These are phyloP conservation scores for Camellia granthamiana DNA, from an alignment of 148 eudicot genomes.

Conservation along the genomic window DNA sequence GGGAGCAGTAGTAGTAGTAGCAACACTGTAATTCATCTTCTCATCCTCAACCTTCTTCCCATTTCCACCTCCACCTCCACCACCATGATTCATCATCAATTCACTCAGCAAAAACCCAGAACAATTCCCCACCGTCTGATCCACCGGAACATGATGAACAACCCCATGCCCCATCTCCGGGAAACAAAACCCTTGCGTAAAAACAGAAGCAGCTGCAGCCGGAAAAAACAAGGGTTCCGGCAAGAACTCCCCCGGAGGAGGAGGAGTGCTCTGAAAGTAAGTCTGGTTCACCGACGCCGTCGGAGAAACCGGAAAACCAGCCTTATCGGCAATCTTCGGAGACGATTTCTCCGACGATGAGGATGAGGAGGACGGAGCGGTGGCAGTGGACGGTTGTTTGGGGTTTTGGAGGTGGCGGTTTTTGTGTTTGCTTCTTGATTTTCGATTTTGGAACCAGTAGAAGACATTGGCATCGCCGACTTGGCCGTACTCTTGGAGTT, in stretches of 20 bases:
- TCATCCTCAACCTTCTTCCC: constrained; percentile 37
- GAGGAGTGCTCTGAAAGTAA: constrained; percentile 13
- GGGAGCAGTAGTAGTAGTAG: neutral
- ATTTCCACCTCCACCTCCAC: neutral
- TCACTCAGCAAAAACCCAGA: constrained; percentile 57
- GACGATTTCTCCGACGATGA: constrained; percentile 72
- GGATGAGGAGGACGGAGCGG: constrained; percentile 52
- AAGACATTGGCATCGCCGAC: constrained; percentile 98
- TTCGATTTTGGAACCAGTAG: constrained; percentile 96
- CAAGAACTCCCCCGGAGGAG: constrained; percentile 23
- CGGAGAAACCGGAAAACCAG: constrained; percentile 44
- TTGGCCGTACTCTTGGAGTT: constrained; percentile 84
- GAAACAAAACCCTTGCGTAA: constrained; percentile 50
- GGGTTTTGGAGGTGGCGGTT: constrained; percentile 50
- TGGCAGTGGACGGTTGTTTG: constrained; percentile 10
- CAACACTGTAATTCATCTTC: constrained; percentile 35
- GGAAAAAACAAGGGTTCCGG: constrained; percentile 49
- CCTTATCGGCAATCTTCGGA: constrained; percentile 26
- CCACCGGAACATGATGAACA: neutral
- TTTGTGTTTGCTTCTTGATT: constrained; percentile 86
- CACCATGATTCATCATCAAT: constrained; percentile 35
- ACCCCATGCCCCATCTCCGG: constrained; percentile 21
- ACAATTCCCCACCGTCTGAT: constrained; percentile 36
- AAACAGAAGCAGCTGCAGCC: constrained; percentile 12
- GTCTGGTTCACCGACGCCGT: constrained; percentile 62